Percentiles rank a stretch among this genome's conserved stretches.
Evolutionary conservation across 2,329 filamentous ascomycete genomes (phyloP).

Genomic region (Phialophora macrospora): DNA sequence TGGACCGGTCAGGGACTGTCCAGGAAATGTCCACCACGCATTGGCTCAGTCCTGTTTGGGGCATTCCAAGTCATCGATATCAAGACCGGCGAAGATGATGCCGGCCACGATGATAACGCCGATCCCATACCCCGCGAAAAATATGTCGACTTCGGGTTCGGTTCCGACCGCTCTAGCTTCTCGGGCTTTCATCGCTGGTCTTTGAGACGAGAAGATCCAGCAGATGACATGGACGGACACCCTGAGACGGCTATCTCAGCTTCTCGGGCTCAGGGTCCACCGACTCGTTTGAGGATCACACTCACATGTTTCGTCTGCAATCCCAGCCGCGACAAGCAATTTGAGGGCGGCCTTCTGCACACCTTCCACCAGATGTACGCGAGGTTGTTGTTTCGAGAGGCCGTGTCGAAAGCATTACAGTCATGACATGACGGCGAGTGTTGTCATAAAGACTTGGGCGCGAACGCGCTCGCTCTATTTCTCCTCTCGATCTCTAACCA

Average conservation of each 20-base stretch:
- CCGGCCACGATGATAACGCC: background rate
- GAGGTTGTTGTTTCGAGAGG: constrained; percentile 19
- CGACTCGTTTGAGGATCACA: constrained; percentile 8
- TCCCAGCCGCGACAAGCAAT: constrained; percentile 8
- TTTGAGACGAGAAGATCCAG: background rate
- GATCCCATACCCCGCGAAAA: background rate
- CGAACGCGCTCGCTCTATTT: background rate
- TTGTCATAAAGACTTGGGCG: background rate
- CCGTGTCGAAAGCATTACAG: background rate
- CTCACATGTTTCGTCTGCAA: constrained; percentile 18
- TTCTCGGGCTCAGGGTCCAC: background rate
- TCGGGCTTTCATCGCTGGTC: constrained; percentile 21
- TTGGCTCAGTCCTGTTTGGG: constrained; percentile 17
- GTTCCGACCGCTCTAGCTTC: constrained; percentile 17
- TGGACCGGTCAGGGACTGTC: constrained; percentile 12
- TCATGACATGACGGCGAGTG: background rate
- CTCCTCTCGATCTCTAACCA: background rate
- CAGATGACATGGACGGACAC: background rate
- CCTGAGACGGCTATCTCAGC: background rate
- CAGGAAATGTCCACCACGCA: background rate
- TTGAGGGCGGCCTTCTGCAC: background rate
- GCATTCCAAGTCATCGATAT: constrained; percentile 22
- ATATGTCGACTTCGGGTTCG: constrained; percentile 24
- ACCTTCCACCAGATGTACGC: constrained; percentile 16
- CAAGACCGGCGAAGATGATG: background rate